These are phyloP conservation scores for Triticum urartu DNA, from an alignment of 176 grass and related monocot species.

Conservation along the genomic window DNA sequence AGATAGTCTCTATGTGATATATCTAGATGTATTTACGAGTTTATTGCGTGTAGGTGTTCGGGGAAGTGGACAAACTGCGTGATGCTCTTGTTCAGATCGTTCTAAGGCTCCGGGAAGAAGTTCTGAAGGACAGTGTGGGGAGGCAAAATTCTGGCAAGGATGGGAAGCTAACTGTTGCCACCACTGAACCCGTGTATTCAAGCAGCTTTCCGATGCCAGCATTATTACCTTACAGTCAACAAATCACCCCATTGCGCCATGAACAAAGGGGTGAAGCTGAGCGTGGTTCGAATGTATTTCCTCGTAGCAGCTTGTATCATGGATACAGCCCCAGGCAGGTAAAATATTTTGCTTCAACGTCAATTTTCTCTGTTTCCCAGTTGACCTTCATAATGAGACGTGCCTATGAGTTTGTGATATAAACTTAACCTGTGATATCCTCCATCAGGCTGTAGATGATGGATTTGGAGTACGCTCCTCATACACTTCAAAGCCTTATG, in stretches of 20 bases:
- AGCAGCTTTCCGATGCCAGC: constrained; percentile 53
- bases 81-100: constrained; percentile 92
- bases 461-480: constrained; percentile 46
- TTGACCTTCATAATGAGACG: constrained; percentile 4
- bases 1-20: neutral
- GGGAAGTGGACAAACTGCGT: constrained; percentile 79
- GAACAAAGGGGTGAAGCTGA: constrained; percentile 73
- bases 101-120: constrained; percentile 90
- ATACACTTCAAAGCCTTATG: constrained; percentile 70
- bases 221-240: constrained; percentile 52
- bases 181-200: constrained; percentile 58
- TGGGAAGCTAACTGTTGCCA: constrained; percentile 39
- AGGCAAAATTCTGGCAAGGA: constrained; percentile 68
- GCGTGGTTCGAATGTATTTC: constrained; percentile 46
- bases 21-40: neutral
- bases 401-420: constrained; percentile 13
- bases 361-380: neutral
- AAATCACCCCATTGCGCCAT: constrained; percentile 49
- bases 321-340: constrained; percentile 80
- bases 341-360: constrained; percentile 21
- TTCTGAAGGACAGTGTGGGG: constrained; percentile 77
- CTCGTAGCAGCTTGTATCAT: constrained; percentile 52
- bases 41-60: constrained; percentile 55
- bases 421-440: constrained; percentile 8
- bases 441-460: constrained; percentile 61